Evolutionary conservation across 805 yeast genomes (phyloP).

Genomic region (Metschnikowia santaceciliae): DNA sequence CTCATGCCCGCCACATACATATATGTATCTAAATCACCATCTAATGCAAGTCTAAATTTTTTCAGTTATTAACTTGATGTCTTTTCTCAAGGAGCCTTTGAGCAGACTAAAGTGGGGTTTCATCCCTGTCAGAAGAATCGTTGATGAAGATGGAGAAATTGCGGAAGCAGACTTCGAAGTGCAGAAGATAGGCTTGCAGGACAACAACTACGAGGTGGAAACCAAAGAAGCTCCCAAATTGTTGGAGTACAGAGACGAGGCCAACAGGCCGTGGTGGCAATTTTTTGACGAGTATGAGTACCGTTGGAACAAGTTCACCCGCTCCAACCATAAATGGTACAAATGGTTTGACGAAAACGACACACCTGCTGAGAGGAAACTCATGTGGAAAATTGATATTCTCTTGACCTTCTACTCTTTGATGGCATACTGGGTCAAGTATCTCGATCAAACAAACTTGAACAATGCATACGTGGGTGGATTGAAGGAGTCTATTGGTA

Average conservation of each 20-base stretch:
- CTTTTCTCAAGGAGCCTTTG: conserved; percentile 13
- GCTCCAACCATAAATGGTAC: conserved; percentile 23
- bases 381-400: conserved; percentile 29
- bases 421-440: conserved; percentile 32
- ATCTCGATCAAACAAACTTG: conserved; percentile 22
- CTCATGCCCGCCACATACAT: conserved; percentile 4
- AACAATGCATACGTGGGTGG: conserved; percentile 28
- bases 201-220: conserved; percentile 9
- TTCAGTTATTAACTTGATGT: conserved; percentile 1
- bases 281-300: conserved; percentile 39
- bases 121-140: conserved; percentile 30
- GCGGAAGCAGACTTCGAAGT: background rate
- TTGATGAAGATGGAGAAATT: conserved; percentile 25
- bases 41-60: background rate
- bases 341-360: conserved; percentile 27
- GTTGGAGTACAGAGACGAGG: conserved; percentile 50
- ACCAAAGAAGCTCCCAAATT: background rate
- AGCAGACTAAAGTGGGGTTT: conserved; percentile 31
- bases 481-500: conserved; percentile 20
- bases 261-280: conserved; percentile 47
- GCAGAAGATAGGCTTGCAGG: conserved; percentile 9
- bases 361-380: conserved; percentile 26
- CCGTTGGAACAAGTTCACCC: conserved; percentile 17
- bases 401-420: conserved; percentile 24
- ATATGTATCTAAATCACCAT: background rate